A percentile compares a stretch with the other conserved stretches of the same genome.
Evolutionary conservation across 2,329 filamentous ascomycete genomes (phyloP).

Genomic region (Keithomyces neogunnii): DNA sequence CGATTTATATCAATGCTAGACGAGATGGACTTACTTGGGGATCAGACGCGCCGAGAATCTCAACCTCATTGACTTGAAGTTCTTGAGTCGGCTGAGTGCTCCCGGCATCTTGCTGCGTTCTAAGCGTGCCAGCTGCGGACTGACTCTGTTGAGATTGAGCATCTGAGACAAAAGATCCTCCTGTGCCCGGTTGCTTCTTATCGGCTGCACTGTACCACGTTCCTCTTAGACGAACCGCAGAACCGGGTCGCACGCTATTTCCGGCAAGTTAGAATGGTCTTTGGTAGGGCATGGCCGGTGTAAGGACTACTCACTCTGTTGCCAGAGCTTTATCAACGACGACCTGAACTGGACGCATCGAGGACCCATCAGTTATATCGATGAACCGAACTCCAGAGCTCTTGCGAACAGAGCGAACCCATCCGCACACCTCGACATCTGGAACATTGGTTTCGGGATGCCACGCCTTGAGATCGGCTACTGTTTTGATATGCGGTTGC

Average conservation of each 20-base stretch:
- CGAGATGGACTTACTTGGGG: constrained; percentile 53
- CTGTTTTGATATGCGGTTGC: constrained; percentile 29
- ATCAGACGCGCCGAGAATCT: constrained; percentile 69
- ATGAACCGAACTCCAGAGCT: constrained; percentile 82
- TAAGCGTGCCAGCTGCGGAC: not conserved
- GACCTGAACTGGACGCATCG: constrained; percentile 68
- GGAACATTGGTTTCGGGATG: constrained; percentile 33
- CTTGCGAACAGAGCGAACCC: constrained; percentile 74
- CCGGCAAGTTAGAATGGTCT: constrained; percentile 7
- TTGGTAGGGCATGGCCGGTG: constrained; percentile 4
- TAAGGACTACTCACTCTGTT: constrained; percentile 50
- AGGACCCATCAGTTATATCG: constrained; percentile 80
- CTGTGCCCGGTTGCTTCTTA: not conserved
- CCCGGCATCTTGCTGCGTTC: not conserved
- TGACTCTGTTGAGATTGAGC: constrained; percentile 1
- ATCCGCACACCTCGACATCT: constrained; percentile 63
- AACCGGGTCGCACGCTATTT: constrained; percentile 67
- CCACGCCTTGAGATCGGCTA: constrained; percentile 50
- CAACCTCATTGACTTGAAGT: constrained; percentile 62
- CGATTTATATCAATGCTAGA: not conserved
- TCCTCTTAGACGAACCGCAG: constrained; percentile 70
- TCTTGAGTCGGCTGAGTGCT: constrained; percentile 37
- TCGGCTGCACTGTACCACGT: constrained; percentile 47
- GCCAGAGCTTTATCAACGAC: constrained; percentile 65
- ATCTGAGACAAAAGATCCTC: constrained; percentile 4